Percentiles rank a stretch among this genome's conserved stretches.
Conservation (phyloP, 140 eudicot genomes). For the Ambrosia hybrid region DNA sequence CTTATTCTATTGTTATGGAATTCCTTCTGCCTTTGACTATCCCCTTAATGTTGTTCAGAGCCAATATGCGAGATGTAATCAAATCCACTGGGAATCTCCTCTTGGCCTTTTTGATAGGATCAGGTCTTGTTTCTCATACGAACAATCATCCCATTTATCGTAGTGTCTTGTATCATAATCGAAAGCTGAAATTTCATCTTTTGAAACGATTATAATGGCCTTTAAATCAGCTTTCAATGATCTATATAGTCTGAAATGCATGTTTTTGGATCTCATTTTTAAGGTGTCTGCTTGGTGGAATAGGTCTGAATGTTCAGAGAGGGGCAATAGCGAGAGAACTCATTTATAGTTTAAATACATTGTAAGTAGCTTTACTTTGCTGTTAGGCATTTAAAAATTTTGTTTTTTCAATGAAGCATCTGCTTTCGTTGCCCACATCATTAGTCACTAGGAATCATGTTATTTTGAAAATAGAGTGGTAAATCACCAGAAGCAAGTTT, state of each 20-base stretch:
- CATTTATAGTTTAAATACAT: conserved; percentile 14
- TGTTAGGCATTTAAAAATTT: neutral
- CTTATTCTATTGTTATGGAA: conserved; percentile 59
- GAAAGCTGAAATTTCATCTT: neutral
- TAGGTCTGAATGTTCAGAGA: conserved; percentile 9
- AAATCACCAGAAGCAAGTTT: neutral
- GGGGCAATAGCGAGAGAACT: conserved; percentile 18
- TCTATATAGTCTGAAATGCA: too few relatives aligned
- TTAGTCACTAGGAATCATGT: neutral
- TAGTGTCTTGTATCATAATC: neutral
- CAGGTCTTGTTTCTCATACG: conserved; percentile 47
- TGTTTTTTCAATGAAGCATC: neutral
- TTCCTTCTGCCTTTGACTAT: conserved; percentile 71
- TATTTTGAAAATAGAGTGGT: too few relatives aligned
- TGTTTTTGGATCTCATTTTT: too few relatives aligned
- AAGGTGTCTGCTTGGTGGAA: too few relatives aligned
- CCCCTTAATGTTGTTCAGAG: conserved; percentile 80
- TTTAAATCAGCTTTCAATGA: too few relatives aligned
- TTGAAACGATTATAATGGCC: too few relatives aligned
- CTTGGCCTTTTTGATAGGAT: conserved; percentile 69
- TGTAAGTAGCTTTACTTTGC: conserved; percentile 18
- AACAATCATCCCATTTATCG: neutral
- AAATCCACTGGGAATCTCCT: conserved; percentile 67
- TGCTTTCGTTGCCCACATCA: conserved; percentile 3
- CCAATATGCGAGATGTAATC: conserved; percentile 57